These are phyloP conservation scores for Dictyostelium brefeldianum DNA, from an alignment of 78 protist species.

Conservation along the genomic window DNA sequence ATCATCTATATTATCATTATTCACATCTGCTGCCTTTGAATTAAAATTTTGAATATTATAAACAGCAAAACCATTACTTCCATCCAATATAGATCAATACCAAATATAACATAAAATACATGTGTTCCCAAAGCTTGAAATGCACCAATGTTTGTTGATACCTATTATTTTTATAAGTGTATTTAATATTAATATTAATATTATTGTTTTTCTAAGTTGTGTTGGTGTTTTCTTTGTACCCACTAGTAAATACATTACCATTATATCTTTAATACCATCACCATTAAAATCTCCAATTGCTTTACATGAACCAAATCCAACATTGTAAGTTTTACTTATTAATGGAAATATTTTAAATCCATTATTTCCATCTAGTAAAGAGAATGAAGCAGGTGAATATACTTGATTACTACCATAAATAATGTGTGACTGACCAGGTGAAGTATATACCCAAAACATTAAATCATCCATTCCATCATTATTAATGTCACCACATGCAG, in stretches of 20 bases:
- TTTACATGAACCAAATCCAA: neutral
- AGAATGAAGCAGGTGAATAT: neutral
- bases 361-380: neutral
- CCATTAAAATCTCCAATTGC: neutral
- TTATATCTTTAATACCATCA: neutral
- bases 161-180: no score
- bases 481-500: neutral
- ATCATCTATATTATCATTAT: neutral
- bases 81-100: neutral
- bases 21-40: neutral
- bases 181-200: no score
- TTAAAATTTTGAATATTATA: neutral
- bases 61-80: neutral
- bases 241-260: no score
- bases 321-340: no score
- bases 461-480: conserved; percentile 25
- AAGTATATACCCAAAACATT: neutral
- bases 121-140: no score
- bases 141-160: neutral
- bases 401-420: neutral
- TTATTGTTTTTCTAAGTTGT: no score
- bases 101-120: neutral
- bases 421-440: neutral
- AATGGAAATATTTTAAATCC: neutral
- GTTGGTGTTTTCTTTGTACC: no score